Conservation (phyloP, 768 basidiomycete genomes). For the Filobasidium floriforme region DNA sequence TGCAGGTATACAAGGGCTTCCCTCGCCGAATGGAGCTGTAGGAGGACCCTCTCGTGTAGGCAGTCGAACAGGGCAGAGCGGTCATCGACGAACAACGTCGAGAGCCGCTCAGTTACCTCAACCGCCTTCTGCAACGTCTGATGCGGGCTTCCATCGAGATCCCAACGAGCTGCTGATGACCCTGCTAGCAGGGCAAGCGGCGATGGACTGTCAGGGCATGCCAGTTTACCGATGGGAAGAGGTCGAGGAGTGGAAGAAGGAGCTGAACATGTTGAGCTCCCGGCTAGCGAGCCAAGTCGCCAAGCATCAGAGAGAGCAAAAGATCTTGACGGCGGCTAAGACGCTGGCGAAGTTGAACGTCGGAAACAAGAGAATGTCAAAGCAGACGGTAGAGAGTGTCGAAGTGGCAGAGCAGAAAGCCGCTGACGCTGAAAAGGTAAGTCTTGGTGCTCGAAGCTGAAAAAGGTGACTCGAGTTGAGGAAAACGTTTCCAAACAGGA, state of each 20-base stretch:
- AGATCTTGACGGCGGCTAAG: constrained; percentile 45
- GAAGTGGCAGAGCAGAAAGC: constrained; percentile 44
- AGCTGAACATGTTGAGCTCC: constrained; percentile 37
- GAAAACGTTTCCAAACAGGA: constrained; percentile 28
- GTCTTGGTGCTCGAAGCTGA: neutral
- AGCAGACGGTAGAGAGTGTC: constrained; percentile 44
- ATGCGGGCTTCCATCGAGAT: constrained; percentile 14
- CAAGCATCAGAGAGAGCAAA: constrained; percentile 44
- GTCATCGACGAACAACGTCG: constrained; percentile 9
- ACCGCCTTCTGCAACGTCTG: neutral
- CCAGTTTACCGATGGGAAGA: constrained; percentile 68
- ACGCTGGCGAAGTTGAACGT: constrained; percentile 45
- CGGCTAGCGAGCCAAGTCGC: constrained; percentile 36
- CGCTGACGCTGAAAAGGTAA: constrained; percentile 43
- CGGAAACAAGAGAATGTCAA: constrained; percentile 45
- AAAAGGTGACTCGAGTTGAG: no score
- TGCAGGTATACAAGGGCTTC: no score
- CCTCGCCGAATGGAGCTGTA: neutral
- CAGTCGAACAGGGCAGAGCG: constrained; percentile 12
- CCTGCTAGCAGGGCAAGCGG: constrained; percentile 84
- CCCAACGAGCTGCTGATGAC: constrained; percentile 77
- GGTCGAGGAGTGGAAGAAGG: constrained; percentile 62
- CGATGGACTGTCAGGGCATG: constrained; percentile 78
- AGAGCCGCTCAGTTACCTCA: constrained; percentile 9
- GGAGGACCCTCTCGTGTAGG: constrained; percentile 10